Evolutionary conservation across 495 filamentous ascomycete species (phyloP), one percentile per base, ranked within the genome.

Genomic region (Aspergillus baeticus): DNA sequence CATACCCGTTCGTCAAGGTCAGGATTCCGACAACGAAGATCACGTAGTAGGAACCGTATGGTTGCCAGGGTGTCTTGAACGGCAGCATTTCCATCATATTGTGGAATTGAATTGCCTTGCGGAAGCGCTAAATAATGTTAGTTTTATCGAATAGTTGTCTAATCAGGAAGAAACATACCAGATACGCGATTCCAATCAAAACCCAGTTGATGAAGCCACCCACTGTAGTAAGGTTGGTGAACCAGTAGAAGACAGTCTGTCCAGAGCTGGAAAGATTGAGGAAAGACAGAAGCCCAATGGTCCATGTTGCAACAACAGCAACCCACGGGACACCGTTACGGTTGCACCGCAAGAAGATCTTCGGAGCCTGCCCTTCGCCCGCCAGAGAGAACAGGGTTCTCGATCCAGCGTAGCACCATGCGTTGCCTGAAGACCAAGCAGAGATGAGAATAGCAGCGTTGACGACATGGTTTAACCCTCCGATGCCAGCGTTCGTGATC

Each of bases 371-470:
- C 3, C 86, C 81, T 42, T 84, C 78, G 21, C 80, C 67, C 0
- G 89, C 87, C 57, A 92, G 81, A n/a, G 85, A 88, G 66, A 89
- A 89, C 10, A 94, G 79, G 42, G 86, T 86, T 45, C 89, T 82
- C 5, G 84, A 87, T 17, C 85, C 87, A 3, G 84, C 88, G 68
- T 87, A 93, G 48, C 91, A 74, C 76, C 86, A 90, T 3, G 87
- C 84, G 62, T 93, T 93, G 23, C 83, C 88, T 1, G 84, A 81
- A 4, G 85, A 88, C 59, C 81, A 80, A 3, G 84, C 86, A 1
- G 85, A 85, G 26, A 77, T 87, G 41, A 91, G 68, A 42, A 91
- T 84, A 5, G 84, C 82, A 14, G 83, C 88, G 69, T 92, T 94
- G 73, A 94, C 85, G 49, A 92, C 84, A 57, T 84, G 81, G 37